Conservation (phyloP, 345 rosid species). For the Populus tremula region DNA sequence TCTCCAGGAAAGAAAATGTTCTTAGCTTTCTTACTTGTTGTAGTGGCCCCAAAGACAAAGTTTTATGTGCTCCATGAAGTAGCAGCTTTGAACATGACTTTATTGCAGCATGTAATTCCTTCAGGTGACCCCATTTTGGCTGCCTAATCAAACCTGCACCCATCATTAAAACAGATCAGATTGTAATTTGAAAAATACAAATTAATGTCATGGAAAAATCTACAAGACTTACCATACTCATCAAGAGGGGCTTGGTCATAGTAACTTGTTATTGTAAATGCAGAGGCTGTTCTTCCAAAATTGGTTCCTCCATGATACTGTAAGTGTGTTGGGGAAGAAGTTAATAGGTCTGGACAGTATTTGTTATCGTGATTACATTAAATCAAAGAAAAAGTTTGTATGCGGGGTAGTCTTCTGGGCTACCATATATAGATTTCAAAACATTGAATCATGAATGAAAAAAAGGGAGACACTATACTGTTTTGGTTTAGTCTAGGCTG, state of each 20-base stretch:
- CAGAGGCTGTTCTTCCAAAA: slow-evolving; percentile 62
- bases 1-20: background rate
- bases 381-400: background rate
- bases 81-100: slow-evolving; percentile 54
- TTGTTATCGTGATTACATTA: background rate
- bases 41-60: slow-evolving; percentile 37
- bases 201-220: background rate
- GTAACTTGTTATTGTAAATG: slow-evolving; percentile 52
- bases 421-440: background rate
- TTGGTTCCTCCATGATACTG: slow-evolving; percentile 92
- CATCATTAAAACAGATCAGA: background rate
- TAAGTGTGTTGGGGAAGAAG: background rate
- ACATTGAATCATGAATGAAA: background rate
- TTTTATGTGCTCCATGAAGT: slow-evolving; percentile 38
- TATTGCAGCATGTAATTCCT: slow-evolving; percentile 60
- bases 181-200: background rate
- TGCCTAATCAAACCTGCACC: slow-evolving; percentile 57
- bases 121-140: slow-evolving; percentile 81
- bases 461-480: background rate
- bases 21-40: slow-evolving; percentile 50
- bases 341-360: background rate
- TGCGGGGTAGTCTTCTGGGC: background rate
- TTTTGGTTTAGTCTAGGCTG: background rate
- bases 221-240: slow-evolving; percentile 55
- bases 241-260: slow-evolving; percentile 81